phyloP scores from a whole-genome alignment of 768 basidiomycete genomes.

The Trametes cinnabarina region DNA sequence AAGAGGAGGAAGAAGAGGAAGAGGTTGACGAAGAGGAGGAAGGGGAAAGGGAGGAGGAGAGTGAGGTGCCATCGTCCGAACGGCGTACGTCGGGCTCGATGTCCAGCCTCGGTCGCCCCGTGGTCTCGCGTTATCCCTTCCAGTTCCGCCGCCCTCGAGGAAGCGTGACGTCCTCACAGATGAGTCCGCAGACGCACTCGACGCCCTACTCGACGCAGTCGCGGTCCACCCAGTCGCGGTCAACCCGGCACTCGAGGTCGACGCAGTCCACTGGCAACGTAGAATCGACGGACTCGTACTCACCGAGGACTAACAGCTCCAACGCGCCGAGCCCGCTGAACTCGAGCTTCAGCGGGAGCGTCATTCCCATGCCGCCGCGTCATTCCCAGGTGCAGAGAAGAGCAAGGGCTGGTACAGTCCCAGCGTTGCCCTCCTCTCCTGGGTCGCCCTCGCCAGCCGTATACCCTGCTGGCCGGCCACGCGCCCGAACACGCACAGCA shows the following conservation, averaged over 20 bases:
- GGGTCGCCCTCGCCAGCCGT: conserved; percentile 37
- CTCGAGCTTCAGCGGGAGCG: conserved; percentile 23
- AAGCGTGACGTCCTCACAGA: conserved; percentile 34
- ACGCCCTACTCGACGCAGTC: conserved; percentile 36
- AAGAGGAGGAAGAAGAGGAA: conserved; percentile 39
- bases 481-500: conserved; percentile 26
- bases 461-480: conserved; percentile 31
- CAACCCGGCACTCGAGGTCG: conserved; percentile 37
- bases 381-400: conserved; percentile 41
- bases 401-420: conserved; percentile 41
- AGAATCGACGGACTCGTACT: conserved; percentile 54
- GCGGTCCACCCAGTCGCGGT: conserved; percentile 38
- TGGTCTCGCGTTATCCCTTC: conserved; percentile 70
- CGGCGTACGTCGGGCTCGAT: conserved; percentile 73
- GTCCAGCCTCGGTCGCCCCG: conserved; percentile 80
- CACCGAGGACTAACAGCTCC: conserved; percentile 41
- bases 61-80: conserved; percentile 50
- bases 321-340: conserved; percentile 9
- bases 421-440: conserved; percentile 31
- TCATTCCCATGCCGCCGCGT: conserved; percentile 50
- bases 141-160: conserved; percentile 54
- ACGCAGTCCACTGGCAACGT: conserved; percentile 64
- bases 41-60: conserved; percentile 35
- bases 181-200: conserved; percentile 24
- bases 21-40: conserved; percentile 45